Base-by-base conservation (phyloP, 208 protist species). In the Acanthamoeba culbertsoni region DNA sequence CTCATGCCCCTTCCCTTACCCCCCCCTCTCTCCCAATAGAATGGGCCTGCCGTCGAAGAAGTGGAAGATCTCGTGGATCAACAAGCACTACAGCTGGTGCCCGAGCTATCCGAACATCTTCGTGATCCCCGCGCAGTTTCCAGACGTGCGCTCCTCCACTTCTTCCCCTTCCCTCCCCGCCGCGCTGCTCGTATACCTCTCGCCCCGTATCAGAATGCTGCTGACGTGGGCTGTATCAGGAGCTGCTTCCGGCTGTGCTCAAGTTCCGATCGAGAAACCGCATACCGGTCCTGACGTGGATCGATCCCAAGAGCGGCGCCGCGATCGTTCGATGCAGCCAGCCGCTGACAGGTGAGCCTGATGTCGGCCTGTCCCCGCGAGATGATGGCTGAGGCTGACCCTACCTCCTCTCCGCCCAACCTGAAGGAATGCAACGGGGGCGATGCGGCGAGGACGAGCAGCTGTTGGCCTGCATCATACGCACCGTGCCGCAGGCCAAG, bases 51-150 rank as follows among this genome's bases (percentile, higher is more conserved):
- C 62, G 18, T 79, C 62, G 8, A 82, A 79, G 35, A 84, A 75
- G 16, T 93, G 88, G 88, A 93, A 82, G 88, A 93, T 93, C 33
- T 79, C 88, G 26, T 33, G 26, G 33, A 93, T 93, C 59, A 93
- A 93, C 63, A 71, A 82, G 45, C n/a, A 82, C 63, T 93, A 79
- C 68, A 57, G 33, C 23, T 68, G 55, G 88, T 93, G 59, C n/a
- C 51, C 68, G 23, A 65, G 46, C 43, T 93, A 84, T 84, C 88
- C 59, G 16, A 28, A 42, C 23, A 12, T 89, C 0, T 43, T 93
- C 42, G 65, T 93, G 2, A 42, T 82, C 10, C 65, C 68, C 6
- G 88, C 28, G 14, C 31, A 33, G 8, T 55, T 93, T 33, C 45
- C 88, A 33, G 43, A 93, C 23, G 46, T 79, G 37, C 45, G 33